Base-by-base conservation (phyloP, 371 early-diverging fungal species). In the Syncephalis plumigaleata region DNA sequence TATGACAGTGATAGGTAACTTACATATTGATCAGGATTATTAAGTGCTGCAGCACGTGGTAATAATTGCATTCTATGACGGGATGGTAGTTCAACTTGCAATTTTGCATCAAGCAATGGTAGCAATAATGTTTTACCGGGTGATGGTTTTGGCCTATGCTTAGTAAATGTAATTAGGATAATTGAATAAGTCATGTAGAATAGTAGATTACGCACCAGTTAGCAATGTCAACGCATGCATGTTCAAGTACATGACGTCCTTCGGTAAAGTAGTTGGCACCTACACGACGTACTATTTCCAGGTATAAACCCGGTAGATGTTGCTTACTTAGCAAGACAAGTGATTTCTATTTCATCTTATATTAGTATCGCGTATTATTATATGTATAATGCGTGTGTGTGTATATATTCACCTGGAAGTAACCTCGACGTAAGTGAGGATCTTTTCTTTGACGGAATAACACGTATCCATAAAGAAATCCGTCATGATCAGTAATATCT, bases 381-480 rank as follows among this genome's bases (percentile, higher is more conserved):
- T 9, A 5, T 3, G 1, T 21, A 31, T n/a, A n/a, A n/a, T n/a
- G 23, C 13, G 26, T 84, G 88, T n/a, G 50, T 0, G 89, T 91
- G 11, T 91, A 60, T 0, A 89, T 82, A 61, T 89, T 89, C 76
- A 75, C 80, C 66, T 87, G 88, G 57, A 90, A 88, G 53, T 81
- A 92, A 4, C 97, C 97, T 31, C 97, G 74, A 22, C 83, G 67
- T 52, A 90, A 80, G 25, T 71, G 63, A 3, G 77, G 61, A 61
- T 93, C 92, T 56, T 76, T 74, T 60, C 84, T 77, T 55, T 94
- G 97, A 24, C 94, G 73, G 57, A 96, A 96, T 55, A 91, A 91
- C 3, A 89, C 91, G 65, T 89, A 91, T 20, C 87, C 92, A 58
- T 93, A 84, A 5, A 83, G 65, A 56, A 77, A 85, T 36, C 78